These are phyloP conservation scores for Polygonum aviculare DNA, from an alignment of 148 eudicot genomes.

Conservation along the genomic window DNA sequence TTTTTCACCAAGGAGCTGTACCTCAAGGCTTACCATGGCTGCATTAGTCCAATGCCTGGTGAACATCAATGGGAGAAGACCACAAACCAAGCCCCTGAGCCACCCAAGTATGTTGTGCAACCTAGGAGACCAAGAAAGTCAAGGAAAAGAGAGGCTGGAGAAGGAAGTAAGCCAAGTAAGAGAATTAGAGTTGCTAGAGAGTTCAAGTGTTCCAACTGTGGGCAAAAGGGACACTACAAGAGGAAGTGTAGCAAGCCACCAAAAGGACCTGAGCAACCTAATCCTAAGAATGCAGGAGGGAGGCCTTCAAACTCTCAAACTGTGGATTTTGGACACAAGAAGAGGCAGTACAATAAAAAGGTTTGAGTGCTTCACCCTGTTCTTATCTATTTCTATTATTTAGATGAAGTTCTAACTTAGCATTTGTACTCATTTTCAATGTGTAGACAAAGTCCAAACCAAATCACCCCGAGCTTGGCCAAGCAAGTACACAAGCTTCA, in stretches of 20 bases:
- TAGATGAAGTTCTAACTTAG: too few relatives aligned
- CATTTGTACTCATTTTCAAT: too few relatives aligned
- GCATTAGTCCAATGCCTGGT: not conserved
- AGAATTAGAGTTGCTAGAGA: not conserved
- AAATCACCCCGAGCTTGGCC: too few relatives aligned
- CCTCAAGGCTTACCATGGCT: not conserved
- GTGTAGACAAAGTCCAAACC: too few relatives aligned
- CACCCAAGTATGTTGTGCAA: not conserved
- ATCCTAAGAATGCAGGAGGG: not conserved
- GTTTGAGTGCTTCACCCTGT: too few relatives aligned
- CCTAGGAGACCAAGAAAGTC: not conserved
- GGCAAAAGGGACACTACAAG: not conserved
- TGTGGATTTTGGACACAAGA: not conserved
- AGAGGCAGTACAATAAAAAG: too few relatives aligned
- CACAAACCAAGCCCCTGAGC: not conserved
- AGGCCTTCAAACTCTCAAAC: not conserved
- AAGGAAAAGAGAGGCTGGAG: not conserved
- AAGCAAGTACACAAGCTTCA: not conserved
- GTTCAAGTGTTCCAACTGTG: not conserved
- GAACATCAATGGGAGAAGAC: not conserved
- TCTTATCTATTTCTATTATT: too few relatives aligned
- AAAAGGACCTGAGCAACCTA: not conserved
- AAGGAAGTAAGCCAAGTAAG: too few relatives aligned
- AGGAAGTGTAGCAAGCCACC: not conserved
- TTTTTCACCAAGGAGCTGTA: not conserved